Evolutionary conservation across 129 eudicot species (phyloP).

Genomic region (Saposhnikovia divaricata): DNA sequence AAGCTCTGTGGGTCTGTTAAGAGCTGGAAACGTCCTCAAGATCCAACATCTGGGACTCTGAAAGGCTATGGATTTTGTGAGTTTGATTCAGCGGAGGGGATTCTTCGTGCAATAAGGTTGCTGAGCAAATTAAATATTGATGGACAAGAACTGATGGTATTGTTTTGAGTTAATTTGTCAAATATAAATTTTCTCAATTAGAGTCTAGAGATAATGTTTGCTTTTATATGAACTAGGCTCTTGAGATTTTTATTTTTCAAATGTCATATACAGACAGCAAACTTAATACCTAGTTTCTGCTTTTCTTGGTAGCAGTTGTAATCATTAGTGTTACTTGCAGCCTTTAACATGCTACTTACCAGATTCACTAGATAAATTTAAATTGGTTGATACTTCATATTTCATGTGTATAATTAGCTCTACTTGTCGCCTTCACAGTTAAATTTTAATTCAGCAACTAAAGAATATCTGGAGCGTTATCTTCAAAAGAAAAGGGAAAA

Average conservation of each 20-base stretch:
- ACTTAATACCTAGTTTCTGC: neutral
- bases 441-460: conserved; percentile 64
- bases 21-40: conserved; percentile 93
- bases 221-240: neutral
- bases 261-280: neutral
- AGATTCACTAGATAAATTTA: neutral
- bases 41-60: conserved; percentile 63
- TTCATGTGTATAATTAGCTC: neutral
- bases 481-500: conserved; percentile 71
- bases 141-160: conserved; percentile 91
- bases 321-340: neutral
- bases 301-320: neutral
- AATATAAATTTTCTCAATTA: neutral
- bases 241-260: neutral
- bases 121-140: conserved; percentile 78
- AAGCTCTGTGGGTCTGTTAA: conserved; percentile 95
- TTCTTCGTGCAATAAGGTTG: conserved; percentile 81
- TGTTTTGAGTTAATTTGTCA: conserved; percentile 1
- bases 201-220: neutral
- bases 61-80: conserved; percentile 95
- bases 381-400: neutral
- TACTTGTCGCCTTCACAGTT: conserved; percentile 35
- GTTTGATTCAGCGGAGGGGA: conserved; percentile 93
- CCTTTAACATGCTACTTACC: neutral
- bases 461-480: conserved; percentile 56